These are phyloP conservation scores for Jaltomata sinuosa DNA, from an alignment of 257 asterid genomes.

Conservation along the genomic window DNA sequence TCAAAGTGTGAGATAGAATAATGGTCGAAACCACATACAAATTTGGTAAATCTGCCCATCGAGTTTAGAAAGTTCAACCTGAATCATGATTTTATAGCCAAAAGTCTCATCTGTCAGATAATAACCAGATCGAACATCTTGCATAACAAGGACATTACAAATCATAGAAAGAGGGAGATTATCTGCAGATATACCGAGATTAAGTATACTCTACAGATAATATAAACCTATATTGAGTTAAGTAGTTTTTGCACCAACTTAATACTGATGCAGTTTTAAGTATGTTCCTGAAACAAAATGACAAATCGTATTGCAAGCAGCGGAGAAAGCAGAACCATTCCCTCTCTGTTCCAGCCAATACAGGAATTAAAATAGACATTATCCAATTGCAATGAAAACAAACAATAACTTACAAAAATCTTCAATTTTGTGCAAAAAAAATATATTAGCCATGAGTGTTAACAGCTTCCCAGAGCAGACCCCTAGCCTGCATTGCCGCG, in stretches of 20 bases:
- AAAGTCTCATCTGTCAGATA: neutral
- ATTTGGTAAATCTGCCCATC: neutral
- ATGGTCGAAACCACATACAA: neutral
- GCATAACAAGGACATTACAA: neutral
- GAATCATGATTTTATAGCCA: neutral
- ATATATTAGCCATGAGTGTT: conserved; percentile 68
- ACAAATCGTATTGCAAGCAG: neutral
- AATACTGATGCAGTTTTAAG: neutral
- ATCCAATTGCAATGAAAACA: neutral
- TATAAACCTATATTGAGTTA: neutral
- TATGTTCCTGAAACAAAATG: neutral
- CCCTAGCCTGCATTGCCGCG: conserved; percentile 75
- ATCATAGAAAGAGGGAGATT: neutral
- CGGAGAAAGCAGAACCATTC: neutral
- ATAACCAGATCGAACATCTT: neutral
- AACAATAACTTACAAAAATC: neutral
- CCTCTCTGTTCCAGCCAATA: neutral
- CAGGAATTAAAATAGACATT: neutral
- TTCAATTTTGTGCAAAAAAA: neutral
- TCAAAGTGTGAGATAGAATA: neutral
- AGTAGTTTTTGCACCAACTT: neutral
- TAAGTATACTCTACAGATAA: neutral
- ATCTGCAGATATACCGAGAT: neutral
- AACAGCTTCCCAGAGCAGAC: conserved; percentile 84
- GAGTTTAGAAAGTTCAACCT: neutral